Conservation (phyloP, 75 land plant genomes). For the Isoetes taiwanensis region DNA sequence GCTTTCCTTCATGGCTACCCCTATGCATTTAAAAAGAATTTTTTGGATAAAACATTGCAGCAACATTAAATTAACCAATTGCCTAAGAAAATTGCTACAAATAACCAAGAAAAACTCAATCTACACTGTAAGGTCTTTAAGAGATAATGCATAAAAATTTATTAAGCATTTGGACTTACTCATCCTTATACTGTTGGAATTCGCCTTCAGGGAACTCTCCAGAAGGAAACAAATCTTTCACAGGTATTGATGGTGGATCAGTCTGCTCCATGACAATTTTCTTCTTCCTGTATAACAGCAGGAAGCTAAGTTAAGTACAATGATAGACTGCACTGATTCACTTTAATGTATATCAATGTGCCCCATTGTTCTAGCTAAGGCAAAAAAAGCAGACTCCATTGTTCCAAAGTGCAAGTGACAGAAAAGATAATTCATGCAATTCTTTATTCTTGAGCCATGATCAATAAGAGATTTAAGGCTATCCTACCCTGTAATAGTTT, state of each 20-base stretch:
- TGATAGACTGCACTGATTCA: not conserved
- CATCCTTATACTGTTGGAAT: conserved; percentile 87
- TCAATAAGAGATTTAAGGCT: not conserved
- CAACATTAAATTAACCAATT: too few relatives aligned
- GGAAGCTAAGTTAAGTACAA: not conserved
- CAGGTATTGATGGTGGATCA: conserved; percentile 91
- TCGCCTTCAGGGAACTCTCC: conserved; percentile 97
- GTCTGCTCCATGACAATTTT: conserved; percentile 63
- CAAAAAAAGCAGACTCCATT: not conserved
- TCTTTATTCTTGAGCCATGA: too few relatives aligned
- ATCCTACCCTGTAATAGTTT: too few relatives aligned
- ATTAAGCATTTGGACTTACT: conserved; percentile 36
- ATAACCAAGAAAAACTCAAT: too few relatives aligned
- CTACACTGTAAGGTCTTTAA: too few relatives aligned
- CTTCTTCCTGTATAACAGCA: conserved; percentile 47
- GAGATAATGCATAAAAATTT: not conserved
- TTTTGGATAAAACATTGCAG: too few relatives aligned
- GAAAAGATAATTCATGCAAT: not conserved
- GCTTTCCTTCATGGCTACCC: too few relatives aligned
- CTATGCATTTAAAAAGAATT: too few relatives aligned
- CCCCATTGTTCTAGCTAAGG: not conserved
- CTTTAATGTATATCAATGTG: not conserved
- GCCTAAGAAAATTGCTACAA: too few relatives aligned
- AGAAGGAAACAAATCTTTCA: conserved; percentile 70
- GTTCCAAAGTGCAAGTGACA: not conserved